Evolutionary conservation across 2,329 filamentous ascomycete genomes (phyloP).

Genomic region (Hortaea werneckii): DNA sequence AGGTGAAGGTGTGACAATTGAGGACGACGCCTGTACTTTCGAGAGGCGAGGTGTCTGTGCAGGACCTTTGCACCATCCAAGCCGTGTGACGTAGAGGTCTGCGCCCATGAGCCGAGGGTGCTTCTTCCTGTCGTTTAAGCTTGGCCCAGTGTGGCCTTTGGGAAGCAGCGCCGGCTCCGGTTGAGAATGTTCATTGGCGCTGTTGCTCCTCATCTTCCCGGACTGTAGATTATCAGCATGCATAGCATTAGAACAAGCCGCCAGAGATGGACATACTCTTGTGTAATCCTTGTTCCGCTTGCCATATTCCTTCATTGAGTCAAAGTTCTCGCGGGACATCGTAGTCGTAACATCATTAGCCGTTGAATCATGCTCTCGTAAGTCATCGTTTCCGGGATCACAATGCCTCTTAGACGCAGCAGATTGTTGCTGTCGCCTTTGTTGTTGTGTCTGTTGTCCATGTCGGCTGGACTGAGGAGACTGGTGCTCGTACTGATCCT

Average conservation of each 20-base stretch:
- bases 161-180: constrained; percentile 21
- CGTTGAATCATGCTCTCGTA: constrained; percentile 15
- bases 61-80: constrained; percentile 22
- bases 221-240: constrained; percentile 10
- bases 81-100: constrained; percentile 42
- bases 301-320: constrained; percentile 1
- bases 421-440: constrained; percentile 15
- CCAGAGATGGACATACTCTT: constrained; percentile 7
- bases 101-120: constrained; percentile 38
- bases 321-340: constrained; percentile 3
- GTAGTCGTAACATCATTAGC: constrained; percentile 9
- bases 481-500: constrained; percentile 17
- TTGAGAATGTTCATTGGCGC: constrained; percentile 10
- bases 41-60: not conserved
- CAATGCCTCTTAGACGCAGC: constrained; percentile 12
- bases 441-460: constrained; percentile 22
- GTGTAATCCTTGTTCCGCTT: constrained; percentile 18
- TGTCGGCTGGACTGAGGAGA: constrained; percentile 18
- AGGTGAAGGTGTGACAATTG: not conserved
- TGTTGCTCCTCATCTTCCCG: constrained; percentile 11
- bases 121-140: constrained; percentile 33
- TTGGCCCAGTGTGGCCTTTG: constrained; percentile 17
- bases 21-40: not conserved
- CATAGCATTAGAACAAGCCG: not conserved
- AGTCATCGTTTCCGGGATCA: constrained; percentile 1